Base-by-base conservation (phyloP, 2,329 filamentous ascomycete genomes). In the Calonectria montana region DNA sequence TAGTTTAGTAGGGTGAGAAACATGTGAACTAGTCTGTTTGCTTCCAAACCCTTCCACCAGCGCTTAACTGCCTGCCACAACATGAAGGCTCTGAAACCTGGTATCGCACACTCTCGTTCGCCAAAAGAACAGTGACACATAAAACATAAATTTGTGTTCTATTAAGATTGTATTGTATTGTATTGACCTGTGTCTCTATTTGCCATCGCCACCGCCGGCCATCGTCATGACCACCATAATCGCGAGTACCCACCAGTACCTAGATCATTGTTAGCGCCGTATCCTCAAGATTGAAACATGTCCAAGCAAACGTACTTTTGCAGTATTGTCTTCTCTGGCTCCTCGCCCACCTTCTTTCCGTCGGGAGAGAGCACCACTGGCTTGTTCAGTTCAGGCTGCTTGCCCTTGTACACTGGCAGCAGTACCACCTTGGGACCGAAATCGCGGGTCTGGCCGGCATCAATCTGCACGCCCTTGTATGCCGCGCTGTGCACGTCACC, bases 191-290 rank as follows among this genome's bases (percentile, higher is more conserved):
- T n/a, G 25, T 47, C 21, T 85, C 84, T 86, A 89, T 82, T 90
- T 89, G 76, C 53, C 53, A 3, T 87, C 85, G 35, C 87, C 89
- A 65, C 89, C 87, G 55, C 87, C 86, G 62, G 87, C 85, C 73
- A 91, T 76, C 8, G 90, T 80, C 74, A 93, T 80, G 61, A 92
- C 77, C 31, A 87, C 83, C 29, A 86, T 87, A 31, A 90, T 86
- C 23, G 84, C 87, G 82, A 91, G 82, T 76, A 91, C 81, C 91
- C 91, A 93, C 91, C 91, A 93, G 81, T 93, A 93, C 82, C 90
- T 92, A 75, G 64, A 67, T 29, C 57, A 68, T 29, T 29, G 79
- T 86, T 81, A 88, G 84, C 79, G 80, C 70, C 13, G 18, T 39
- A 45, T 29, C 8, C 15, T 13, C 2, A 7, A 9, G 10, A n/a